Evolutionary conservation across 495 filamentous ascomycete species (phyloP), one percentile per base, ranked within the genome.

Genomic region (Geoglossum glabrum): DNA sequence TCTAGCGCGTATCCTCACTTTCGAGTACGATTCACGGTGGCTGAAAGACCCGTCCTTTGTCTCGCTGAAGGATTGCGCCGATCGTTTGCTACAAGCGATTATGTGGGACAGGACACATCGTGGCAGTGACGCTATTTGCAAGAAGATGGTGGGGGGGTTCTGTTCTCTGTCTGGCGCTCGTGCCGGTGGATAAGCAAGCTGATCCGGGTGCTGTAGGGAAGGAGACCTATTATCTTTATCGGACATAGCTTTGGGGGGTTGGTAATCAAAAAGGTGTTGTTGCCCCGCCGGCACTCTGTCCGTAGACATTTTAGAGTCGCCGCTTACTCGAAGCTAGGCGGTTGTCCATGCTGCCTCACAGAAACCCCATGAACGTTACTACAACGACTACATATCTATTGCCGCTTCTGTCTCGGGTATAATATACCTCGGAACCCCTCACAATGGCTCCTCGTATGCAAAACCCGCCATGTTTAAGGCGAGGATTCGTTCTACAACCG

Each of bases 221-320:
- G n/a, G 28, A 19, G 82, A 33, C 87, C 87, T 0, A 88, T 94
- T 57, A 82, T 94, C 57, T 94, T 86, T 71, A 81, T 94, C n/a
- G 86, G 79, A 34, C 87, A 94, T 71, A 86, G 82, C 43, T 72
- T 92, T 8, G 87, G 87, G 2, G 87, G 87, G 3, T 77, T 94
- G 31, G 73, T 94, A 3, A 80, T 87, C 15, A 93, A 93, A 21
- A 40, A 54, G 40, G 56, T 58, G 13, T 21, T 9, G 9, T 40
- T n/a, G n/a, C 36, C n/a, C n/a, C 36, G 36, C 36, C 36, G 36
- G 36, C 36, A 9, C 9, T 40, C n/a, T 9, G n/a, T 40, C 9
- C 36, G n/a, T 9, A 40, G n/a, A 40, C 36, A 9, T 40, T n/a
- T 9, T 40, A 40, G 36, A 40, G 9, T 9, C n/a, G 9, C 36